Evolutionary conservation across 2,329 filamentous ascomycete genomes (phyloP), one percentile per base, ranked within the genome.

Genomic region (Anthostomella pinea): DNA sequence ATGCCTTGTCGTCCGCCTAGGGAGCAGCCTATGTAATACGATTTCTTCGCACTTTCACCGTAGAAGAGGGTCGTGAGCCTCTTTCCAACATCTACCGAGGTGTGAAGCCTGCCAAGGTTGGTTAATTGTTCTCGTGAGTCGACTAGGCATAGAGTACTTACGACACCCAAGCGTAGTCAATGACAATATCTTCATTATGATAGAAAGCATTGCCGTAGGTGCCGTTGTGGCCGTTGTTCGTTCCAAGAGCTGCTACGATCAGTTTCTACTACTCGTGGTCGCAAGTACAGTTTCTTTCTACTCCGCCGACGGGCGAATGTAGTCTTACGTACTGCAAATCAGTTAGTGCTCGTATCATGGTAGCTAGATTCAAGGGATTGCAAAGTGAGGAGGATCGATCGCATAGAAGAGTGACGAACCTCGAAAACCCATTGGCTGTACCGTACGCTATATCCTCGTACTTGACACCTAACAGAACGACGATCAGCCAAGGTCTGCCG

Each of bases 1-100:
- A 77, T 59, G 3, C 75, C 78, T 59, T 81, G 74, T 0, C 77
- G 64, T 1, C 79, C 77, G 6, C 79, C 79, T 0, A 74, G 71
- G 0, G 75, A 80, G 49, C 78, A 81, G 6, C 78, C 78, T 3
- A 71, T 51, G 42, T 72, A 81, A 55, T 81, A 81, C 1, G 66
- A 69, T 34, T 68, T 70, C 1, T 58, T 53, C 1, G 63, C 53
- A 0, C 18, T 4, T 3, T 38, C 41, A 2, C 57, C 57, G 48
- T 80, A 81, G 54, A 74, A 77, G 1, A 56, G 50, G 10, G 67
- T 48, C 2, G 65, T 62, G 14, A 80, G 57, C 13, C 64, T 39
- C 48, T 75, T 79, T 9, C 68, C 72, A 1, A 69, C 48, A 0
- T 66, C 61, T 0, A 73, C 68, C 0, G 70, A 73, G 0, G 65